phyloP scores from a whole-genome alignment of 176 grass and related monocot genomes.

The Metroxylon sagu region DNA sequence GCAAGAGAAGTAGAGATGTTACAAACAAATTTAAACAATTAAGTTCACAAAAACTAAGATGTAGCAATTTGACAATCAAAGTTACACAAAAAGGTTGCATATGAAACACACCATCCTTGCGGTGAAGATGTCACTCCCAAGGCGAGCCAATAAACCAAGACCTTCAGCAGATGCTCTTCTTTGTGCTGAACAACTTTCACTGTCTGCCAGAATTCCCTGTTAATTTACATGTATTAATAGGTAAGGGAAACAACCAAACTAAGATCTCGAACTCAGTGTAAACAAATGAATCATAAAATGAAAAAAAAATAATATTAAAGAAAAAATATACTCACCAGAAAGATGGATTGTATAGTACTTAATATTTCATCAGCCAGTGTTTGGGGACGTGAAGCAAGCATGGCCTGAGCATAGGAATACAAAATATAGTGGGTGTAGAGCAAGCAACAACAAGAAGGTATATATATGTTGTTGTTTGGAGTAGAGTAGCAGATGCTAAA shows the following conservation, averaged over 20 bases:
- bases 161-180: conserved; percentile 73
- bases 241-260: too few relatives aligned
- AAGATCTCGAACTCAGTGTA: background rate
- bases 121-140: conserved; percentile 85
- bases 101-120: conserved; percentile 68
- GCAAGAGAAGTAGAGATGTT: too few relatives aligned
- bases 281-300: background rate
- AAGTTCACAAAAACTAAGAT: too few relatives aligned
- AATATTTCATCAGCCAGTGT: conserved; percentile 60
- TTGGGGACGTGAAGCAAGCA: conserved; percentile 53
- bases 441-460: too few relatives aligned
- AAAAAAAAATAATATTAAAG: background rate
- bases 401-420: conserved; percentile 32
- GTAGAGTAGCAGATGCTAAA: conserved; percentile 8
- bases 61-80: too few relatives aligned
- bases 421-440: too few relatives aligned
- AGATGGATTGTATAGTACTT: conserved; percentile 60
- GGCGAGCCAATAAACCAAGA: conserved; percentile 76
- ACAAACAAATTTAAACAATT: too few relatives aligned
- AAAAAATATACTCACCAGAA: conserved; percentile 40
- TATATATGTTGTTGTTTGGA: too few relatives aligned
- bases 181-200: conserved; percentile 58
- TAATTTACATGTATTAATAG: conserved; percentile 2
- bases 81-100: conserved; percentile 7
- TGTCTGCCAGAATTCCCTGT: conserved; percentile 65